These are phyloP conservation scores for Globisporangium abappressorium DNA, from an alignment of 352 stramenopile genomes.

Conservation along the genomic window DNA sequence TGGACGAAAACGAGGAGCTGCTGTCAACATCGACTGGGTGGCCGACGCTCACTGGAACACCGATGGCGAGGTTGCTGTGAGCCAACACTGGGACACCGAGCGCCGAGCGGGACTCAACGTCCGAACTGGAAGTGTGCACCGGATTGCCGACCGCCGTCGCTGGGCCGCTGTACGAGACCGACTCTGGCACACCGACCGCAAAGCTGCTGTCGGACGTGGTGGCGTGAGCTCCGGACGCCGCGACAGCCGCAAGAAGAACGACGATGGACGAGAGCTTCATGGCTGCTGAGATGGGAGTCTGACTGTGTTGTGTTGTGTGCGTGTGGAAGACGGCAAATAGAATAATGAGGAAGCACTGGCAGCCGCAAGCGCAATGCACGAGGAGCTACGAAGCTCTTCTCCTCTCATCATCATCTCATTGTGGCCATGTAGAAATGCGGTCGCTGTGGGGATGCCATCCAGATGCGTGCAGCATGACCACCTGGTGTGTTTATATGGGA, in stretches of 20 bases:
- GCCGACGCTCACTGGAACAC: slow-evolving; percentile 10
- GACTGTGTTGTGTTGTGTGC: slow-evolving; percentile 1
- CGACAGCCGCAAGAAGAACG: slow-evolving; percentile 7
- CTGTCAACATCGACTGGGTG: background rate
- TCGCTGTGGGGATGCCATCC: background rate
- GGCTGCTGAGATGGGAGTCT: background rate
- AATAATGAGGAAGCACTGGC: slow-evolving; percentile 1
- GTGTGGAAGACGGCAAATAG: slow-evolving; percentile 7
- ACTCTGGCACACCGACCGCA: slow-evolving; percentile 9
- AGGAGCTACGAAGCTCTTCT: background rate
- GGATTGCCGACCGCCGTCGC: slow-evolving; percentile 10
- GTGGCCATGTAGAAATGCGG: slow-evolving; percentile 1
- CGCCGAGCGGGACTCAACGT: slow-evolving; percentile 1
- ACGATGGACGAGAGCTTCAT: slow-evolving; percentile 19
- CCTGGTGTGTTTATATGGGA: background rate
- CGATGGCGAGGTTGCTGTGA: slow-evolving; percentile 2
- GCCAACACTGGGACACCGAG: background rate
- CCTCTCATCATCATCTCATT: background rate
- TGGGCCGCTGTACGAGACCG: background rate
- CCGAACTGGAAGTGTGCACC: background rate
- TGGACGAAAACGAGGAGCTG: slow-evolving; percentile 5
- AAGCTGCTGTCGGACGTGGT: background rate
- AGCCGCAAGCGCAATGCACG: background rate
- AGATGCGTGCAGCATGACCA: background rate
- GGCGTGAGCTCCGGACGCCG: background rate